Evolutionary conservation across 2,329 filamentous ascomycete genomes (phyloP), one percentile per base, ranked within the genome.

Genomic region (Cyclaneusma minus): DNA sequence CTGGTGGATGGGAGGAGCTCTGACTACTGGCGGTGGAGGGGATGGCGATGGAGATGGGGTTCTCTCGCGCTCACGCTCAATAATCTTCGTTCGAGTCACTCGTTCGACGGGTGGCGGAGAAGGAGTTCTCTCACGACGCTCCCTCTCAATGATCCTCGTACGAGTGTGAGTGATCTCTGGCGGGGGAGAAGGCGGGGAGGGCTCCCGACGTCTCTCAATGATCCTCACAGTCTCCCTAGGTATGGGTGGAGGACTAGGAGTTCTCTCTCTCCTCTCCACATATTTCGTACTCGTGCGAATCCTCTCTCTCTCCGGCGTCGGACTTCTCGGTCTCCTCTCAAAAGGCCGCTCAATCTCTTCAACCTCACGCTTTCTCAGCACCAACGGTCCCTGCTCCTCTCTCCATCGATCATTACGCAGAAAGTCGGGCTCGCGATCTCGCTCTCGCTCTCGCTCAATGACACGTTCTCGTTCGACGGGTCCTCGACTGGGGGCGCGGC

Each of bases 1-100:
- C 43, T 87, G 72, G 51, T 87, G 80, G 39, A 92, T 82, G 1
- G 76, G 78, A 17, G 83, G 83, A 12, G 75, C 73, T 21, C 71
- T 66, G 41, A 89, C 74, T 22, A 78, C 62, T 35, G 65, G 64
- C 16, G 69, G 71, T 22, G 64, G 61, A 6, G 68, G 67, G 12
- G 66, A 63, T 4, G 62, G 59, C 12, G 61, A 48, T 10, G 57
- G 58, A 7, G 62, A 62, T 5, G 29, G 55, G 50, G 49, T 53
- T 51, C 12, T 63, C 56, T 45, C 42, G 7, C 43, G 27, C 11
- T 40, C 31, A 21, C 44, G 35, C 35, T 48, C 44, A 7, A 44
- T 36, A 12, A 36, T 27, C 6, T 31, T 30, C 6, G 23, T 25
- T 5, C 18, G 21, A 3, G 18, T 17, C 9, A 28, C 13, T 3